Base-by-base conservation (phyloP, 2,329 filamentous ascomycete species). In the Nothopassalora personata region DNA sequence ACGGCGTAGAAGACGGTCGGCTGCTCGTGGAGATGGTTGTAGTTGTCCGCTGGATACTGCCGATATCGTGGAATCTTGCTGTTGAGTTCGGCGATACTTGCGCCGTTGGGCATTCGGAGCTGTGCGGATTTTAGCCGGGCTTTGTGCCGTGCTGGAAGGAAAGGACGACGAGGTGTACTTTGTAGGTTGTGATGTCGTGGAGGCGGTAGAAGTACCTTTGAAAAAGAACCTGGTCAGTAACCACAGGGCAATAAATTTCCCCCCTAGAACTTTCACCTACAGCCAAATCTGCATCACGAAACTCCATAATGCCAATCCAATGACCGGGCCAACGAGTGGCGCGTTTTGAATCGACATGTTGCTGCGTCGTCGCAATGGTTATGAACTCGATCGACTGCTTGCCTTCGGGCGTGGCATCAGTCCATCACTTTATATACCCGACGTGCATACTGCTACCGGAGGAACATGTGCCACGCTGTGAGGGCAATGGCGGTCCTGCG, bases 1-100 rank as follows among this genome's bases (percentile, higher is more conserved):
- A 70, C 60, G 18, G 75, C 76, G 66, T 78, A 79, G 68, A 79
- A 79, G 46, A 74, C 72, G 0, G 64, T 66, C 10, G 64, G 64
- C 50, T 66, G 64, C 30, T 66, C 64, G 33, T 64, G 62, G 15
- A 66, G 47, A 45, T 66, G 64, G 27, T 60, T 64, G 52, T 58
- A 66, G 50, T 65, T 64, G 13, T 66, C 57, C 5, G 62, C 62
- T n/a, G 62, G 60, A 45, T 50, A 63, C 30, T 59, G 55, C 18
- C 59, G 59, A 33, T 58, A 57, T n/a, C 56, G 52, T 7, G 62
- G 62, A 19, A 64, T 46, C 1, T 53, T 34, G 4, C 45, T 55
- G 34, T 63, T 56, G 31, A 60, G 31, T 11, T 58, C 57, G 18
- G 11, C 11, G 5, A 49, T 49, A 27, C 23, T 49, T 28, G 46